Evolutionary conservation across 2,329 filamentous ascomycete species (phyloP).

Genomic region (Celoporthe dispersa): DNA sequence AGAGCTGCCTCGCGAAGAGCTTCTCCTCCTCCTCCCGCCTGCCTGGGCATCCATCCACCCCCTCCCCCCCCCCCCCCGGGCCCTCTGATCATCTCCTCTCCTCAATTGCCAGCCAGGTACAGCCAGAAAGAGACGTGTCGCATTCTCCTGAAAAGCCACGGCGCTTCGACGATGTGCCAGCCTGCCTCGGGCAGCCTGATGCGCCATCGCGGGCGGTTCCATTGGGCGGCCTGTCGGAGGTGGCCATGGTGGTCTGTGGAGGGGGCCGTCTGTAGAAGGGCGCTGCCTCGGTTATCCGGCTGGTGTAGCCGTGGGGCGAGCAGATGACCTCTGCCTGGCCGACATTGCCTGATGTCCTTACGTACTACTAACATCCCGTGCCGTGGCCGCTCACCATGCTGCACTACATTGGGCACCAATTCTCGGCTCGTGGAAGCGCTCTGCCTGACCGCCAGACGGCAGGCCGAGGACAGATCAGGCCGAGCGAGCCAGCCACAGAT

Average conservation of each 20-base stretch:
- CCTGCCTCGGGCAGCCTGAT: background rate
- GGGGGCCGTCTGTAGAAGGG: background rate
- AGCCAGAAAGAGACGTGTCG: background rate
- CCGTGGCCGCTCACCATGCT: background rate
- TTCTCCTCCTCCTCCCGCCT: background rate
- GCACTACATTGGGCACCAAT: background rate
- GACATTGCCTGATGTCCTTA: background rate
- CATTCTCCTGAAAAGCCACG: background rate
- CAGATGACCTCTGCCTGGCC: background rate
- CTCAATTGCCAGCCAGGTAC: background rate
- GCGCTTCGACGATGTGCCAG: slow-evolving; percentile 2
- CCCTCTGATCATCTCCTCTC: background rate
- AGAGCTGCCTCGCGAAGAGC: background rate
- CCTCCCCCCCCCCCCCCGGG: too few species aligned
- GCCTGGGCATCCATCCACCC: background rate
- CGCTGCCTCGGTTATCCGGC: background rate
- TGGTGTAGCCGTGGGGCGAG: background rate
- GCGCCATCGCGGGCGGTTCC: background rate
- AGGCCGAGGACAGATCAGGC: background rate
- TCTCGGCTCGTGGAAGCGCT: background rate
- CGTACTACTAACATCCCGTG: background rate
- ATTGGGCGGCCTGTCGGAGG: background rate
- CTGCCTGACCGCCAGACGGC: background rate
- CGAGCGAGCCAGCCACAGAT: slow-evolving; percentile 10
- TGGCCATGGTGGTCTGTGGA: slow-evolving; percentile 6